Conservation (phyloP, 495 filamentous ascomycete genomes). For the Hypoxylon lienhwacheense region DNA sequence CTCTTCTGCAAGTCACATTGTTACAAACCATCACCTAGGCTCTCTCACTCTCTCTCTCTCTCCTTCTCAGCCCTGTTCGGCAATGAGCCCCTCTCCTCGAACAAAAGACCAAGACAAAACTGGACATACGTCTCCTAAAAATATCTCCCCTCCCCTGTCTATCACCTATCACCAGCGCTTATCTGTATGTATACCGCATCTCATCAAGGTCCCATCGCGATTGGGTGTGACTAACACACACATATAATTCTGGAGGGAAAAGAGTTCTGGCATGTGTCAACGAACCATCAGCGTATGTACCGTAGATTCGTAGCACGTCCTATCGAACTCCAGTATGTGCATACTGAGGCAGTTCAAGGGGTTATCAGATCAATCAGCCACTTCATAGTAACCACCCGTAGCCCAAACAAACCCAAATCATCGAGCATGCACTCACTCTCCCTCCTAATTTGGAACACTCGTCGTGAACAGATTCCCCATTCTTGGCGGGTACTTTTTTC, state of each 20-base stretch:
- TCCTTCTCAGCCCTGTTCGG: slow-evolving; percentile 33
- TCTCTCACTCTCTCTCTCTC: too few relatives aligned
- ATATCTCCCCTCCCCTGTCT: slow-evolving; percentile 17
- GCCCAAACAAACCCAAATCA: neutral
- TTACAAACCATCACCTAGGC: slow-evolving; percentile 24
- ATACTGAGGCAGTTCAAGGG: too few relatives aligned
- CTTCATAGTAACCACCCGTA: neutral
- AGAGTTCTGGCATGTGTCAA: slow-evolving; percentile 4
- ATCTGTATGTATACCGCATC: slow-evolving; percentile 23
- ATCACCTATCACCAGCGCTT: slow-evolving; percentile 21
- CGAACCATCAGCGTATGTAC: slow-evolving; percentile 1
- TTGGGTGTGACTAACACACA: neutral
- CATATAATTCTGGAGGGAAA: slow-evolving; percentile 14
- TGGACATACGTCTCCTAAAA: slow-evolving; percentile 13
- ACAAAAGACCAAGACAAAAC: neutral
- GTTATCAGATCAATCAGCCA: too few relatives aligned
- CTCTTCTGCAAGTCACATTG: slow-evolving; percentile 20
- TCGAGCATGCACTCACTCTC: slow-evolving; percentile 8
- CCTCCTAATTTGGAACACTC: slow-evolving; percentile 22
- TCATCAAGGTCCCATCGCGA: slow-evolving; percentile 6
- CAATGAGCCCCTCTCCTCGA: slow-evolving; percentile 13
- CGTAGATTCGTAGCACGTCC: too few relatives aligned
- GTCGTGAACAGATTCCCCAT: slow-evolving; percentile 22
- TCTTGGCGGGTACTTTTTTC: slow-evolving; percentile 15
- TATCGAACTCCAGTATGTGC: too few relatives aligned